Evolutionary conservation across 805 yeast species (phyloP).

Genomic region (Candida koratica): DNA sequence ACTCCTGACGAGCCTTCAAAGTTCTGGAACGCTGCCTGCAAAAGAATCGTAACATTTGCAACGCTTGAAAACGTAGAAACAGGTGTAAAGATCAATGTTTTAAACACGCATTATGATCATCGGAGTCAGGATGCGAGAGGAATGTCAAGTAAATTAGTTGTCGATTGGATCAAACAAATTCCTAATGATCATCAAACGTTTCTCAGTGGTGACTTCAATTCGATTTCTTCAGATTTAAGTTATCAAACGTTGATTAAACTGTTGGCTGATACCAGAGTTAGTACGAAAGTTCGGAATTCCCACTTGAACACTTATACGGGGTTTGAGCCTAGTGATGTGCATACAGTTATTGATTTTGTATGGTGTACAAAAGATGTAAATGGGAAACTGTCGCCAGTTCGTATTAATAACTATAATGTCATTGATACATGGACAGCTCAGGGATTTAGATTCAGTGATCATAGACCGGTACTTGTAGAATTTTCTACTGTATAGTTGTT

Average conservation of each 20-base stretch:
- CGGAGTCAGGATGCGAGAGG: constrained; percentile 43
- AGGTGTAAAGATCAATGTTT: constrained; percentile 23
- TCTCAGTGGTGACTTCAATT: constrained; percentile 57
- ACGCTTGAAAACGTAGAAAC: constrained; percentile 20
- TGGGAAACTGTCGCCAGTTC: constrained; percentile 13
- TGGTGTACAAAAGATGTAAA: constrained; percentile 28
- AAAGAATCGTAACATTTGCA: constrained; percentile 38
- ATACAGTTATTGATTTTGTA: constrained; percentile 37
- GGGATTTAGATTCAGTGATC: constrained; percentile 41
- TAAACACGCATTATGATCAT: constrained; percentile 53
- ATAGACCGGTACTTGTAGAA: constrained; percentile 36
- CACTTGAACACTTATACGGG: constrained; percentile 40
- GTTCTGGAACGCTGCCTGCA: constrained; percentile 38
- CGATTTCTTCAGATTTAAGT: constrained; percentile 20
- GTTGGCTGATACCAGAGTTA: constrained; percentile 25
- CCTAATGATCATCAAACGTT: constrained; percentile 35
- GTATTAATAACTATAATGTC: constrained; percentile 24
- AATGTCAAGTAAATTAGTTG: constrained; percentile 43
- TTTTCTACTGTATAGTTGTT: constrained; percentile 1
- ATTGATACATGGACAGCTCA: constrained; percentile 33
- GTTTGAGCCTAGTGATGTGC: constrained; percentile 22
- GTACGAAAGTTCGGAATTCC: constrained; percentile 18
- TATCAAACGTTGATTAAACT: constrained; percentile 30
- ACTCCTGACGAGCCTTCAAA: constrained; percentile 52
- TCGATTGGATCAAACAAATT: constrained; percentile 32